Percentiles rank a stretch among this genome's conserved stretches.
Conservation (phyloP, 345 rosid genomes). For the Rhodamnia argentea region DNA sequence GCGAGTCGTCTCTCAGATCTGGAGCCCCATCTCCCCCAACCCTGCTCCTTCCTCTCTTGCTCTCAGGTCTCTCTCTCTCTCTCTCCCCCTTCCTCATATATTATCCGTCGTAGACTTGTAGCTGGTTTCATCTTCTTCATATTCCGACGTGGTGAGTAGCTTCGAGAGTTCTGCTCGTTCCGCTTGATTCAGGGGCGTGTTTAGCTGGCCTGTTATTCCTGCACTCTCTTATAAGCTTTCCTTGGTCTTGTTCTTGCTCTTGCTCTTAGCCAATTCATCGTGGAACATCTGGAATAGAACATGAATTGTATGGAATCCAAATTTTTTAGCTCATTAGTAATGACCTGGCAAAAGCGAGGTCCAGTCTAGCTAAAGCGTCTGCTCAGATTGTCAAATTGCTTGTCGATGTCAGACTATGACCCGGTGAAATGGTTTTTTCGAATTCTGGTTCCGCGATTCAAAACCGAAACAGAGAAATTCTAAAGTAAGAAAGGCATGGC, state of each 20-base stretch:
- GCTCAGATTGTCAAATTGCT: neutral
- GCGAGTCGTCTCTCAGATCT: constrained; percentile 26
- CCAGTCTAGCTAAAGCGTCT: neutral
- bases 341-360: neutral
- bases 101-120: neutral
- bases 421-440: neutral
- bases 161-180: neutral
- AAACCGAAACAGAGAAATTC: neutral
- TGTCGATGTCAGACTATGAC: neutral
- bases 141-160: neutral
- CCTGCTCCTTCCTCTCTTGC: neutral
- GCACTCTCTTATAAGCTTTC: neutral
- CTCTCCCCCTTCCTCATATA: neutral
- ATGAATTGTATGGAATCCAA: neutral
- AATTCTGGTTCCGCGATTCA: neutral
- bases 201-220: neutral
- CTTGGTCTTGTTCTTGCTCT: neutral
- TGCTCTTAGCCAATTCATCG: neutral
- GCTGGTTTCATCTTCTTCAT: neutral
- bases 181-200: neutral
- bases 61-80: neutral
- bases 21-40: constrained; percentile 2
- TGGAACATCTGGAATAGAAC: neutral
- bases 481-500: neutral
- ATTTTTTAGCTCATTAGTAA: neutral